These are phyloP conservation scores for Alternaria consortialis DNA, from an alignment of 2,329 filamentous ascomycete genomes.

Conservation along the genomic window DNA sequence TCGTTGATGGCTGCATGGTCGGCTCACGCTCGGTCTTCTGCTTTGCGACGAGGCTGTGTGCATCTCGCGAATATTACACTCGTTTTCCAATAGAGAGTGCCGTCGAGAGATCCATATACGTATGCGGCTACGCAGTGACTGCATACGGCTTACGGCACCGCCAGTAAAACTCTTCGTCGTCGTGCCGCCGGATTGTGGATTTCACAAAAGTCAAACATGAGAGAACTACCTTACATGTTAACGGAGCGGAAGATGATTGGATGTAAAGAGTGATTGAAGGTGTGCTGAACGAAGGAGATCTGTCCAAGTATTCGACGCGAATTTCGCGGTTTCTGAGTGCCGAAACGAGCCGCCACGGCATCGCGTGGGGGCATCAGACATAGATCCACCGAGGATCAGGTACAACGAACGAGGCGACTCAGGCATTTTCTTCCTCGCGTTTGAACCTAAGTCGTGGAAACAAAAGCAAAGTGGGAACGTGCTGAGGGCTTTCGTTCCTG, in stretches of 20 bases:
- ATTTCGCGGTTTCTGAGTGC: slow-evolving; percentile 18
- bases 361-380: slow-evolving; percentile 39
- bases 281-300: slow-evolving; percentile 4
- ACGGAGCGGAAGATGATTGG: background rate
- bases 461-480: slow-evolving; percentile 40
- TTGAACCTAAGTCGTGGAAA: slow-evolving; percentile 34
- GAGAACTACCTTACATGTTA: background rate
- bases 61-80: slow-evolving; percentile 24
- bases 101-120: slow-evolving; percentile 13
- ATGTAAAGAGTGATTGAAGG: background rate
- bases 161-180: slow-evolving; percentile 33
- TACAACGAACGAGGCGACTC: slow-evolving; percentile 37
- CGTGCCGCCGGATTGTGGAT: slow-evolving; percentile 27
- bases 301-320: background rate
- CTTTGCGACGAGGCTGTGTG: slow-evolving; percentile 39
- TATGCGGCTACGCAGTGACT: slow-evolving; percentile 14
- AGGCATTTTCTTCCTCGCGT: slow-evolving; percentile 22
- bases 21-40: slow-evolving; percentile 32
- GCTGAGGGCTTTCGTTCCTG: slow-evolving; percentile 27
- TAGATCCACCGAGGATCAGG: slow-evolving; percentile 42
- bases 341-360: slow-evolving; percentile 24
- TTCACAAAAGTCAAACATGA: background rate
- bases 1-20: slow-evolving; percentile 32
- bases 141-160: slow-evolving; percentile 27
- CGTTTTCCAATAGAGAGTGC: slow-evolving; percentile 20